Percentiles rank a stretch among this genome's conserved stretches.
phyloP scores from a whole-genome alignment of 73 alveolate genomes.

The Paramecium octaurelia region DNA sequence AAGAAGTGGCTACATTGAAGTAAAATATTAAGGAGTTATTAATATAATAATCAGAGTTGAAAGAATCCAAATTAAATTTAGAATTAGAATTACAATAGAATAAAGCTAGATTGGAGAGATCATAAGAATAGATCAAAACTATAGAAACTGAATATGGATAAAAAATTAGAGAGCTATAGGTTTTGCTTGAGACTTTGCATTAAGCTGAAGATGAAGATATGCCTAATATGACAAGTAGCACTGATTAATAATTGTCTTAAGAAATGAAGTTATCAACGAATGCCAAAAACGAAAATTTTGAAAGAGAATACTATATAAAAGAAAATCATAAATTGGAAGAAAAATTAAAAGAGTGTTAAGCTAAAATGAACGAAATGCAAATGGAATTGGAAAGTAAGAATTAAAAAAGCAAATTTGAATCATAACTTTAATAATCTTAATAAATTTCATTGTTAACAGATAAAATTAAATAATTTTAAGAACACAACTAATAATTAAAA shows the following conservation, averaged over 20 bases:
- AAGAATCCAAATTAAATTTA: background rate
- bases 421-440: background rate
- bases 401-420: background rate
- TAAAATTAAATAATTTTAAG: background rate
- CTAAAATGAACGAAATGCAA: background rate
- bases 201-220: background rate
- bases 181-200: background rate
- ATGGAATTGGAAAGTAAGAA: slow-evolving; percentile 1
- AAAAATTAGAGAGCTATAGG: background rate
- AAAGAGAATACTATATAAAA: background rate
- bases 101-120: background rate
- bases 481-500: slow-evolving; percentile 4
- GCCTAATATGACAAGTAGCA: background rate
- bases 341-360: background rate
- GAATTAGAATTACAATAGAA: background rate
- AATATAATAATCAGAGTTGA: background rate
- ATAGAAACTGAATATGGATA: background rate
- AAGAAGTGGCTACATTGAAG: background rate
- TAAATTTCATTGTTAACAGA: background rate
- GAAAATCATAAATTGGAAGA: slow-evolving; percentile 42
- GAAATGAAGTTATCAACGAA: background rate
- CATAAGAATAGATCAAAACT: background rate
- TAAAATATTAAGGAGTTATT: background rate
- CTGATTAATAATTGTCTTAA: background rate
- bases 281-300: background rate